These are phyloP conservation scores for Podaxis pistillaris DNA, from an alignment of 768 basidiomycete genomes.

Conservation along the genomic window DNA sequence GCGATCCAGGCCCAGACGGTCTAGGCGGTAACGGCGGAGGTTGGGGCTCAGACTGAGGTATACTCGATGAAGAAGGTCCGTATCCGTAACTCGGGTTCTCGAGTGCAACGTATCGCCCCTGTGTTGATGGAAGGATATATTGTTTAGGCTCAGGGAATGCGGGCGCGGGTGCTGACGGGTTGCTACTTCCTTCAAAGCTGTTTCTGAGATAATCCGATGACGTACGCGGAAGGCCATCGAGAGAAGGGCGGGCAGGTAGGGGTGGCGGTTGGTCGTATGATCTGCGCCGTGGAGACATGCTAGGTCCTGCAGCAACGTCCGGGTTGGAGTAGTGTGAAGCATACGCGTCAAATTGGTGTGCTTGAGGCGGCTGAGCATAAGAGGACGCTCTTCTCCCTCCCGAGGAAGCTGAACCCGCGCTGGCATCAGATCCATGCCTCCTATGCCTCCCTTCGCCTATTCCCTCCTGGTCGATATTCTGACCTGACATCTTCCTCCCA, in stretches of 20 bases:
- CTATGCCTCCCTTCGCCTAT: not conserved
- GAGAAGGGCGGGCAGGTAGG: not conserved
- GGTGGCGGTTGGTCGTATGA: not conserved
- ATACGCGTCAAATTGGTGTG: not conserved
- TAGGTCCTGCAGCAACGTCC: not conserved
- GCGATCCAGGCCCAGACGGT: not conserved
- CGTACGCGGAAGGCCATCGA: not conserved
- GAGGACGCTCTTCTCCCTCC: not conserved
- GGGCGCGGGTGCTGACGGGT: not conserved
- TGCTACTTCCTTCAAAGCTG: not conserved
- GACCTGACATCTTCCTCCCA: not conserved
- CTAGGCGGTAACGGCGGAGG: not conserved
- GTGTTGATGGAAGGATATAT: not conserved
- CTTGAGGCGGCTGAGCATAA: not conserved
- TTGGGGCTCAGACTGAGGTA: not conserved
- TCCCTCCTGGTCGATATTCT: not conserved
- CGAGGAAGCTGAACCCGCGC: not conserved
- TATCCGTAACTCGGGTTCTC: not conserved
- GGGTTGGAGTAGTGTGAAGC: not conserved
- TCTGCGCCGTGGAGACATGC: not conserved
- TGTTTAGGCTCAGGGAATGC: not conserved
- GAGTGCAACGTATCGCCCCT: not conserved
- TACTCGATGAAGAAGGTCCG: not conserved
- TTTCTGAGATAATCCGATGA: conserved; percentile 3
- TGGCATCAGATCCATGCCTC: not conserved